phyloP scores from a whole-genome alignment of 2,329 filamentous ascomycete species.

The Didymella lethalis region DNA sequence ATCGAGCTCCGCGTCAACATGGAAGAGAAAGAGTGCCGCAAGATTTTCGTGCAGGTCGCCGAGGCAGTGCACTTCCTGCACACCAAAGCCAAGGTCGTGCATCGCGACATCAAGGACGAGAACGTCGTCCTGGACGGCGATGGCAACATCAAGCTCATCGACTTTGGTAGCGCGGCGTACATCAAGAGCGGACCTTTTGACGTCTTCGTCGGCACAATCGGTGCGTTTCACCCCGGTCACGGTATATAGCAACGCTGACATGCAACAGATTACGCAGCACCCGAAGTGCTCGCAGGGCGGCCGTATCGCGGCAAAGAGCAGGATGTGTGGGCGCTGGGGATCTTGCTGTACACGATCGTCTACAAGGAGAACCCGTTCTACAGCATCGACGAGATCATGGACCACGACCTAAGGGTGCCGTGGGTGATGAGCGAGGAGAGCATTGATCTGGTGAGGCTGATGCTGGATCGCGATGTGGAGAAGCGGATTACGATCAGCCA shows the following conservation, averaged over 20 bases:
- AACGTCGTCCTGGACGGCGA: constrained; percentile 97
- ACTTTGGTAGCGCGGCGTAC: constrained; percentile 97
- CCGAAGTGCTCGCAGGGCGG: constrained; percentile 92
- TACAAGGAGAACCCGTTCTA: constrained; percentile 99
- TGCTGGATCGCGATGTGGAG: constrained; percentile 90
- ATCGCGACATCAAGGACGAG: constrained; percentile 98
- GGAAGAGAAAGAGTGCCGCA: constrained; percentile 92
- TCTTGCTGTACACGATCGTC: constrained; percentile 96
- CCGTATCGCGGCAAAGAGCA: constrained; percentile 96
- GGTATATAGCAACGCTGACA: neutral
- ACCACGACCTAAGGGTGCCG: constrained; percentile 90
- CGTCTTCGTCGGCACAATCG: constrained; percentile 98
- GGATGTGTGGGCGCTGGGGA: constrained; percentile 97
- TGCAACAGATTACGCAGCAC: constrained; percentile 87
- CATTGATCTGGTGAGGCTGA: constrained; percentile 87
- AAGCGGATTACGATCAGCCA: constrained; percentile 84
- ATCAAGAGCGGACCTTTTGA: constrained; percentile 99
- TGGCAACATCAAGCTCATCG: constrained; percentile 94
- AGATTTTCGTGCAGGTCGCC: constrained; percentile 94
- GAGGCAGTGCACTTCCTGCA: constrained; percentile 91
- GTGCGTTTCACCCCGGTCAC: constrained; percentile 60
- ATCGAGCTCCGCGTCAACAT: constrained; percentile 96
- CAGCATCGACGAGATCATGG: constrained; percentile 98
- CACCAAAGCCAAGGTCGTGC: constrained; percentile 87
- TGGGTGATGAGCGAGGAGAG: constrained; percentile 89